These are phyloP conservation scores for Diaporthe ampelina DNA, from an alignment of 2,329 filamentous ascomycete species.

Conservation along the genomic window DNA sequence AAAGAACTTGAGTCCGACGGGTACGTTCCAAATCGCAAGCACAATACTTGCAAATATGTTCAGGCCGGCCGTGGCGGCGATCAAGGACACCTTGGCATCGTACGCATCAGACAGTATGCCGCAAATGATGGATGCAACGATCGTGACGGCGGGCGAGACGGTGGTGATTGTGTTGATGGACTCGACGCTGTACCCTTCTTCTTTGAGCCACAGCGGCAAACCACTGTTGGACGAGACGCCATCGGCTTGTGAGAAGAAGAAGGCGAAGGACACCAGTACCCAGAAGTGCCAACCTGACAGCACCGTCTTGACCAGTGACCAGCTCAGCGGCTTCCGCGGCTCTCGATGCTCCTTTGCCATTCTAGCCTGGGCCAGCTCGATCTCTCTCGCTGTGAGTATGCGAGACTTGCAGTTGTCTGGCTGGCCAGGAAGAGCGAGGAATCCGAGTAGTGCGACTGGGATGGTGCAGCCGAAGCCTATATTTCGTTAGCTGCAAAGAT, in stretches of 20 bases:
- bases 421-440: constrained; percentile 48
- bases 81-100: constrained; percentile 7
- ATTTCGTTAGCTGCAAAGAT: fast-evolving
- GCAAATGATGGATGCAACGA: constrained; percentile 12
- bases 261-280: constrained; percentile 57
- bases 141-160: constrained; percentile 4
- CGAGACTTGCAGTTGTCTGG: constrained; percentile 48
- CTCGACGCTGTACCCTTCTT: constrained; percentile 5
- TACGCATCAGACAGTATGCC: constrained; percentile 20
- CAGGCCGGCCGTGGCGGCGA: not conserved
- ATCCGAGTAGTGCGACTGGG: constrained; percentile 47
- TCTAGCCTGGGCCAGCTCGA: constrained; percentile 44
- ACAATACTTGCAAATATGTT: constrained; percentile 2
- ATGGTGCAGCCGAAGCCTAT: constrained; percentile 40
- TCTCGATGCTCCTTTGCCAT: constrained; percentile 34
- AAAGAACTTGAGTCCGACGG: constrained; percentile 20
- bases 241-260: constrained; percentile 67
- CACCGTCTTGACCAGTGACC: not conserved
- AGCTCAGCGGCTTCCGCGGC: not conserved
- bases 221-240: constrained; percentile 60
- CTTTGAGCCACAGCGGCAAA: constrained; percentile 8
- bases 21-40: constrained; percentile 7
- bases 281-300: constrained; percentile 4
- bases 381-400: constrained; percentile 47
- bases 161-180: constrained; percentile 22